Conservation (phyloP, 495 filamentous ascomycete genomes). For the Amorphotheca resinae region DNA sequence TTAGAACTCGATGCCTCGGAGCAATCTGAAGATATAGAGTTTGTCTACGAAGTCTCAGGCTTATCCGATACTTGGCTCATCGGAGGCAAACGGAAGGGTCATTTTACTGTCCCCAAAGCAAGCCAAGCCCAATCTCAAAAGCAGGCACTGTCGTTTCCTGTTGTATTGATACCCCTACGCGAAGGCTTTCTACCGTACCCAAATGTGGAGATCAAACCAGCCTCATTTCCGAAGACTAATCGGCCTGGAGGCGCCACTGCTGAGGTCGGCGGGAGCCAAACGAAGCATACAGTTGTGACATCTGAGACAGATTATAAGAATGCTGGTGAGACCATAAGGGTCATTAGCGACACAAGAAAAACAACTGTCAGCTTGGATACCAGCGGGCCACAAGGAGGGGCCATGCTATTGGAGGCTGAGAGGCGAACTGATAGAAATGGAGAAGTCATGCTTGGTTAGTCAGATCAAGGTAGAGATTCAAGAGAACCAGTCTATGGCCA, state of each 20-base stretch:
- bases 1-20: slow-evolving; percentile 11
- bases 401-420: slow-evolving; percentile 49
- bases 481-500: not conserved
- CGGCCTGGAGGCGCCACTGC: slow-evolving; percentile 1
- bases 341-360: slow-evolving; percentile 59
- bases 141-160: slow-evolving; percentile 34
- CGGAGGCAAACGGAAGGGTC: slow-evolving; percentile 64
- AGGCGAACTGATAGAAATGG: slow-evolving; percentile 3
- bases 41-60: slow-evolving; percentile 72
- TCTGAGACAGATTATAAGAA: slow-evolving; percentile 76
- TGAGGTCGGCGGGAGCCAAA: slow-evolving; percentile 12
- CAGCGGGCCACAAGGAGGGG: slow-evolving; percentile 46
- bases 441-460: slow-evolving; percentile 2
- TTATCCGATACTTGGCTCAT: slow-evolving; percentile 71
- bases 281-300: slow-evolving; percentile 24
- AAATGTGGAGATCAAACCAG: slow-evolving; percentile 58
- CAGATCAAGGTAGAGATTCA: not conserved
- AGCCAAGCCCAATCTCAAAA: too few species aligned
- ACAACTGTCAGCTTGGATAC: slow-evolving; percentile 67
- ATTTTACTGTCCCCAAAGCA: slow-evolving; percentile 49
- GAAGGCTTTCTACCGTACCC: slow-evolving; percentile 68
- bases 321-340: slow-evolving; percentile 60
- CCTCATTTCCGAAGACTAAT: slow-evolving; percentile 22
- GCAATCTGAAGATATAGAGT: slow-evolving; percentile 47
- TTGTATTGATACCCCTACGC: slow-evolving; percentile 68